A percentile compares a stretch with the other conserved stretches of the same genome.
Evolutionary conservation across 306 rosid species (phyloP).

Genomic region (Pyrus betulifolia): DNA sequence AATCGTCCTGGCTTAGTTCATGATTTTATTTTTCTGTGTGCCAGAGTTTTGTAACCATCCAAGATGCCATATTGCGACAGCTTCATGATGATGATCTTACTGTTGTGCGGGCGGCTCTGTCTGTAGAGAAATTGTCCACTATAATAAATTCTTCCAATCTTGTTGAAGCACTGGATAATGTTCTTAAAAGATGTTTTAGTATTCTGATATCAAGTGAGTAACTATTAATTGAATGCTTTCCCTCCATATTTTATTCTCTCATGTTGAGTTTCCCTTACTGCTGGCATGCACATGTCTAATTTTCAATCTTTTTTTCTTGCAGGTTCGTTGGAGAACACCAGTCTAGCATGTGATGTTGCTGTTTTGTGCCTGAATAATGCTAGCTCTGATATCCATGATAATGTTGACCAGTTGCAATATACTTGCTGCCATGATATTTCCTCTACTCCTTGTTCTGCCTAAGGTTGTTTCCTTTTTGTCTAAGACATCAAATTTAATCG

Average conservation of each 20-base stretch:
- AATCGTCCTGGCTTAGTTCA: not conserved
- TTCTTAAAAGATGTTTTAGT: constrained; percentile 53
- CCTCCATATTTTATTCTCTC: not conserved
- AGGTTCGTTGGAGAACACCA: constrained; percentile 52
- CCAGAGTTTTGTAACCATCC: constrained; percentile 58
- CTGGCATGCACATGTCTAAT: not conserved
- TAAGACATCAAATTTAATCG: not conserved
- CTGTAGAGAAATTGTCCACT: constrained; percentile 50
- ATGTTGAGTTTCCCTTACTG: not conserved
- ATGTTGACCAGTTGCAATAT: constrained; percentile 27
- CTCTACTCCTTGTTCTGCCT: constrained; percentile 62
- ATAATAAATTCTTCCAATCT: constrained; percentile 45
- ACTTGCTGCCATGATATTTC: constrained; percentile 57
- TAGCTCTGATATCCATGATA: constrained; percentile 27
- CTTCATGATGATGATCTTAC: constrained; percentile 73
- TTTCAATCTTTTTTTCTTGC: constrained; percentile 10
- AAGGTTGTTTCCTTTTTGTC: constrained; percentile 45
- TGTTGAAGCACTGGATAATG: constrained; percentile 45
- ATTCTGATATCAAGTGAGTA: constrained; percentile 49
- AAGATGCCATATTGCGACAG: constrained; percentile 65
- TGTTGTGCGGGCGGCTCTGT: constrained; percentile 68
- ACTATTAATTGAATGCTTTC: not conserved
- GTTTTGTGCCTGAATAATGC: constrained; percentile 50
- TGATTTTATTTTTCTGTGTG: constrained; percentile 12
- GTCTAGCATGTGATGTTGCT: constrained; percentile 52